Conservation (phyloP, 305 asterid genomes). For the Euphrasia arctica region DNA sequence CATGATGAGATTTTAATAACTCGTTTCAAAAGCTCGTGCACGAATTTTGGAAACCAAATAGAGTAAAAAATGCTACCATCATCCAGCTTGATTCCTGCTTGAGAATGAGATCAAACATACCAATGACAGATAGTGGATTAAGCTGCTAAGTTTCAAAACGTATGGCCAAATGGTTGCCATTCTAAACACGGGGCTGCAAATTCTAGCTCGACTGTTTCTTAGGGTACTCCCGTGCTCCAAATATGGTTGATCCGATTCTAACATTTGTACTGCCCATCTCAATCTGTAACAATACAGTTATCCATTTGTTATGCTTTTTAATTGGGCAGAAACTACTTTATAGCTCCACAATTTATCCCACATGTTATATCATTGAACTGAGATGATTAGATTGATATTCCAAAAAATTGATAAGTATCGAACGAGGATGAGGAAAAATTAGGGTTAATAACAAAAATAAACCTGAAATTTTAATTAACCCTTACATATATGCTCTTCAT, state of each 20-base stretch:
- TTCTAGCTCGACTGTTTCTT: conserved; percentile 37
- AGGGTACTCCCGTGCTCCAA: conserved; percentile 81
- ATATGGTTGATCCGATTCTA: conserved; percentile 87
- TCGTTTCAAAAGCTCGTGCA: not conserved
- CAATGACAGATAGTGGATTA: not conserved
- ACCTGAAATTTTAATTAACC: no score
- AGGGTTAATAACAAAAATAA: no score
- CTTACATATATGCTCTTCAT: no score
- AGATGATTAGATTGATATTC: no score
- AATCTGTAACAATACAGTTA: conserved; percentile 43
- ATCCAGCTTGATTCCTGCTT: not conserved
- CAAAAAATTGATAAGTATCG: no score
- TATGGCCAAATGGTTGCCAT: not conserved
- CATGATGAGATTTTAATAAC: not conserved
- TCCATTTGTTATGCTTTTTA: no score
- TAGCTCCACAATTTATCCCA: no score
- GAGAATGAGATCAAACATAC: not conserved
- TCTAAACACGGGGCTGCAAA: not conserved
- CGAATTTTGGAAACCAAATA: not conserved
- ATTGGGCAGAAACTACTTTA: no score
- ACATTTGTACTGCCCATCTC: conserved; percentile 95
- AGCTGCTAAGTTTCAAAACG: conserved; percentile 2
- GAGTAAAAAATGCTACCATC: not conserved
- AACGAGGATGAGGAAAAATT: no score
- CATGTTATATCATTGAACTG: no score